Percentiles rank a stretch among this genome's conserved stretches.
phyloP scores from a whole-genome alignment of 1,284 basidiomycete species.

The Trichosporon sp. region DNA sequence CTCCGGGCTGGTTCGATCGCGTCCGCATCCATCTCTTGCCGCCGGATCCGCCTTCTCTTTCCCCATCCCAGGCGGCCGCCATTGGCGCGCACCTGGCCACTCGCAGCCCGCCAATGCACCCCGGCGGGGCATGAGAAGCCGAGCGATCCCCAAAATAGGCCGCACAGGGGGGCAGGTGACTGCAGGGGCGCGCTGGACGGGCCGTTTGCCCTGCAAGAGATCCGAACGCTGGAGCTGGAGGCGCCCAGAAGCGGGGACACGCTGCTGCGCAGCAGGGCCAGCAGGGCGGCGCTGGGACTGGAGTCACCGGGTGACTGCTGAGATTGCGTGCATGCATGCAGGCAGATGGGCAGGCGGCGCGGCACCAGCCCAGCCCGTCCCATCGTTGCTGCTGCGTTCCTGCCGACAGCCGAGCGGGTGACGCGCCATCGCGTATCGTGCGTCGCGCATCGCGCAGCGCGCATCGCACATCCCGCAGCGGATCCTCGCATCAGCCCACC shows the following conservation, averaged over 20 bases:
- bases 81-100: neutral
- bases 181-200: neutral
- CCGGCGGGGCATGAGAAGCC: neutral
- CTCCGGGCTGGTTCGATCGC: neutral
- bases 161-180: neutral
- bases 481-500: neutral
- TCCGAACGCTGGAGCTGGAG: no score
- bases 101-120: no score
- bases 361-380: neutral
- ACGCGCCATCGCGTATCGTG: neutral
- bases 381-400: neutral
- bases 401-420: neutral
- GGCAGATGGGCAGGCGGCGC: no score
- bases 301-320: neutral
- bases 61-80: no score
- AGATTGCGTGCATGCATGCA: neutral
- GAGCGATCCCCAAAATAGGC: neutral
- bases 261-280: no score
- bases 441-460: neutral
- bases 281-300: neutral
- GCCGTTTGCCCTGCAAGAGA: no score
- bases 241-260: neutral
- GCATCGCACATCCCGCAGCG: neutral
- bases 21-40: neutral
- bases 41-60: no score